Conservation (phyloP, 345 rosid genomes). For the Hypericum perforatum region DNA sequence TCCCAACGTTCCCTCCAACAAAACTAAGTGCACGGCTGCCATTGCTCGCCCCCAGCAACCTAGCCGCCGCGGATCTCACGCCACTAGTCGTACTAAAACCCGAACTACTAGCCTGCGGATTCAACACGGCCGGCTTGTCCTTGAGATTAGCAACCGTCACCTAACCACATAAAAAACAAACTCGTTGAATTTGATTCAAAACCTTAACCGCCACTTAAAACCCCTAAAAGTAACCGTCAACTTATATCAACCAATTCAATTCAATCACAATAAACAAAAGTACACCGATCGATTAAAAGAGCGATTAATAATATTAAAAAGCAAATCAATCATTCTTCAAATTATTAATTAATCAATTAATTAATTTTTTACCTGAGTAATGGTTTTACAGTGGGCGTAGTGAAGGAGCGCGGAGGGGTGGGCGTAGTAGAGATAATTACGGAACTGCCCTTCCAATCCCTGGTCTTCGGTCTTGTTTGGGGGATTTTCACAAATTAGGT, state of each 20-base stretch:
- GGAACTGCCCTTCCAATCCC: no score
- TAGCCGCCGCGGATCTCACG: slow-evolving; percentile 82
- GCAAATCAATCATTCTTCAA: no score
- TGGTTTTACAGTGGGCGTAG: slow-evolving; percentile 92
- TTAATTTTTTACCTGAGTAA: slow-evolving; percentile 54
- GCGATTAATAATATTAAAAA: no score
- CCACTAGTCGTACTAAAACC: slow-evolving; percentile 73
- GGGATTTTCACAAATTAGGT: no score
- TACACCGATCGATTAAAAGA: no score
- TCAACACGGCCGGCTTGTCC: slow-evolving; percentile 83
- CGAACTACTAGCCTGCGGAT: slow-evolving; percentile 65
- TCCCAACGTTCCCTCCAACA: slow-evolving; percentile 93
- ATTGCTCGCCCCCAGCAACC: slow-evolving; percentile 72
- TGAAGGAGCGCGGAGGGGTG: slow-evolving; percentile 92
- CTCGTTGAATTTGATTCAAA: no score
- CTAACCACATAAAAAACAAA: slow-evolving; percentile 21
- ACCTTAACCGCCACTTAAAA: no score
- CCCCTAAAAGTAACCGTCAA: no score
- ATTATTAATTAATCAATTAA: no score
- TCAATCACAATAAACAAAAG: no score
- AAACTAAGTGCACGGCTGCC: slow-evolving; percentile 87
- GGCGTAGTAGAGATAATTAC: slow-evolving; percentile 92
- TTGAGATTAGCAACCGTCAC: slow-evolving; percentile 88
- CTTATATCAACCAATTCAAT: no score
- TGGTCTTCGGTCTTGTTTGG: no score